phyloP scores from a whole-genome alignment of 1,284 basidiomycete species.

The Exobasidium rhododendri region DNA sequence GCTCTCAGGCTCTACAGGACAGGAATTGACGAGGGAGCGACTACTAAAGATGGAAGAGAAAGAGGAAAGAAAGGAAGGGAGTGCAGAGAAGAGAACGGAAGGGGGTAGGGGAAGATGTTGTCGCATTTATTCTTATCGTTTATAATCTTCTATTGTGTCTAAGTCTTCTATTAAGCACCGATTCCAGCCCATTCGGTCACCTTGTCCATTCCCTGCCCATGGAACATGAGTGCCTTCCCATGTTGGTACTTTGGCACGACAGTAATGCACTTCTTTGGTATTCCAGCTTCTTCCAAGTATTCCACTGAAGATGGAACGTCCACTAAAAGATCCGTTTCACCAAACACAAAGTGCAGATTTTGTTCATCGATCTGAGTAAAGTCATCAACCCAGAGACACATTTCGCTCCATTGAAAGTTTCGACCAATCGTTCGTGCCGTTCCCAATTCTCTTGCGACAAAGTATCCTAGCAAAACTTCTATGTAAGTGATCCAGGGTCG shows the following conservation, averaged over 20 bases:
- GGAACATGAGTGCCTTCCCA: conserved; percentile 19
- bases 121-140: too few species aligned
- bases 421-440: conserved; percentile 23
- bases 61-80: too few species aligned
- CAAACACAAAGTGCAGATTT: conserved; percentile 19
- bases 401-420: conserved; percentile 23
- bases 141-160: too few species aligned
- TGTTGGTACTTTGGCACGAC: conserved; percentile 19
- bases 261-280: conserved; percentile 17
- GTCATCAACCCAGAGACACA: conserved; percentile 26
- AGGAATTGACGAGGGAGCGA: too few species aligned
- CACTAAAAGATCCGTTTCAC: conserved; percentile 22
- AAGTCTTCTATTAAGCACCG: too few species aligned
- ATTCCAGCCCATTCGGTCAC: background rate
- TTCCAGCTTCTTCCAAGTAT: conserved; percentile 21
- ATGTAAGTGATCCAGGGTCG: conserved; percentile 20
- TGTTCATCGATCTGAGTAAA: conserved; percentile 11
- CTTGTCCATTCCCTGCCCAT: conserved; percentile 13
- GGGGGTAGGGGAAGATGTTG: too few species aligned
- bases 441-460: conserved; percentile 28
- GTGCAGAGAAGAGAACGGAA: too few species aligned
- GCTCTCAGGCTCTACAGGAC: too few species aligned
- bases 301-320: conserved; percentile 22
- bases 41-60: too few species aligned
- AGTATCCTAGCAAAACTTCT: conserved; percentile 30